Evolutionary conservation across 495 filamentous ascomycete genomes (phyloP), one percentile per base, ranked within the genome.

Genomic region (Penicillium canariense): DNA sequence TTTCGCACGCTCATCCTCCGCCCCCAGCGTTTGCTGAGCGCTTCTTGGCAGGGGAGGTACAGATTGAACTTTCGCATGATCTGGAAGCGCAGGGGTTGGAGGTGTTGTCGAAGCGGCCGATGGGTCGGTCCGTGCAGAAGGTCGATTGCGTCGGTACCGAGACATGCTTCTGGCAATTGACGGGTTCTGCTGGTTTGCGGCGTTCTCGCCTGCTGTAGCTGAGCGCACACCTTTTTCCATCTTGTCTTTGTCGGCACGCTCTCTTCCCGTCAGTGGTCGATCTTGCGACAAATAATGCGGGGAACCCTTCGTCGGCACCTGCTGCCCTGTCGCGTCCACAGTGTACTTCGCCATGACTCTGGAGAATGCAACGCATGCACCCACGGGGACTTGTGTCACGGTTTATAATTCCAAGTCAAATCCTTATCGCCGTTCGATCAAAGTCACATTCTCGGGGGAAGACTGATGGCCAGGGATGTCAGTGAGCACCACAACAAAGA

Each of bases 141-240:
- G 62, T 31, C 69, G 68, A 50, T 69, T 69, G 40, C 79, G 77
- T 17, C 81, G 75, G 58, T 85, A 85, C 43, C 82, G 77, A 60
- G 81, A 82, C 77, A 82, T 83, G 63, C 80, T 83, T 45, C 77
- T 76, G 53, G 75, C 69, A 54, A 82, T 74, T 27, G 72, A 70
- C 31, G 71, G 61, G 50, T 61, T 68, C 30, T 44, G 40, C 15
- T 66, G 60, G 14, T 36, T 62, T 27, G n/a, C 43, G 48, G 15
- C 34, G 35, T 27, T 15, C 25, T 7, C 28, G 1, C 20, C 36
- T 9, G 38, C n/a, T 15, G 23, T 50, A 7, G 30, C 6, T n/a
- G 59, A 10, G 25, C 17, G 40, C 9, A 26, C 20, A 25, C 3
- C 18, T 11, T 6, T 26, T 15, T 35, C 26, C 5, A 15, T 35